Conservation (phyloP, 176 grass and related monocot species). For the Musa beccarii region DNA sequence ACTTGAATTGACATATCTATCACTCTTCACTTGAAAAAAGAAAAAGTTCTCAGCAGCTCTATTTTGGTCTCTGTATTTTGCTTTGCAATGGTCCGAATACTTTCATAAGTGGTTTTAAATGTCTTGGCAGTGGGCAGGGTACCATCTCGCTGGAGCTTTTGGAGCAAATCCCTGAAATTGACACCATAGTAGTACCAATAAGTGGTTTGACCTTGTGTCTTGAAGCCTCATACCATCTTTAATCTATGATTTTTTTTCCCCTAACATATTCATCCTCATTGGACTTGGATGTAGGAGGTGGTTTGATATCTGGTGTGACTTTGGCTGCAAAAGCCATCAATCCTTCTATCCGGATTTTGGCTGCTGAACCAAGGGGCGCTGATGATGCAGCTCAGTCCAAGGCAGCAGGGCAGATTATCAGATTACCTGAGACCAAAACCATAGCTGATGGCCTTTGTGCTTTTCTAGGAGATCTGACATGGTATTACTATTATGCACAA, state of each 20-base stretch:
- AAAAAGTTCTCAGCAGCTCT: not conserved
- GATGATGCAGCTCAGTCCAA: conserved; percentile 83
- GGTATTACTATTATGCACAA: conserved; percentile 28
- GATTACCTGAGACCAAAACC: conserved; percentile 50
- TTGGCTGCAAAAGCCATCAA: conserved; percentile 87
- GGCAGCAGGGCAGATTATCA: conserved; percentile 64
- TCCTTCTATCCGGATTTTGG: conserved; percentile 70
- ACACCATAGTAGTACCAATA: conserved; percentile 80
- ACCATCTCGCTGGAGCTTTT: conserved; percentile 80
- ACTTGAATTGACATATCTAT: too few relatives aligned
- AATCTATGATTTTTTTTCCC: not conserved
- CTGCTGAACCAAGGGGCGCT: conserved; percentile 86
- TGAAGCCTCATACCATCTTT: not conserved
- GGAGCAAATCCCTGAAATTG: conserved; percentile 61
- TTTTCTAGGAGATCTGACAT: conserved; percentile 87
- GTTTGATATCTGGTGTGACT: conserved; percentile 81
- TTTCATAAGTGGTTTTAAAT: conserved; percentile 18
- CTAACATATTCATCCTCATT: not conserved
- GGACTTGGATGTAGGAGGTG: conserved; percentile 46
- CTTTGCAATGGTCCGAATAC: not conserved
- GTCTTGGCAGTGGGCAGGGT: conserved; percentile 71
- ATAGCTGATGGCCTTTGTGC: conserved; percentile 89
- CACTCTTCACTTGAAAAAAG: not conserved
- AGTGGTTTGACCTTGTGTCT: conserved; percentile 45
- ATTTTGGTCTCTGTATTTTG: not conserved